Conservation (phyloP, 2,329 filamentous ascomycete species). For the Beauveria sp. region DNA sequence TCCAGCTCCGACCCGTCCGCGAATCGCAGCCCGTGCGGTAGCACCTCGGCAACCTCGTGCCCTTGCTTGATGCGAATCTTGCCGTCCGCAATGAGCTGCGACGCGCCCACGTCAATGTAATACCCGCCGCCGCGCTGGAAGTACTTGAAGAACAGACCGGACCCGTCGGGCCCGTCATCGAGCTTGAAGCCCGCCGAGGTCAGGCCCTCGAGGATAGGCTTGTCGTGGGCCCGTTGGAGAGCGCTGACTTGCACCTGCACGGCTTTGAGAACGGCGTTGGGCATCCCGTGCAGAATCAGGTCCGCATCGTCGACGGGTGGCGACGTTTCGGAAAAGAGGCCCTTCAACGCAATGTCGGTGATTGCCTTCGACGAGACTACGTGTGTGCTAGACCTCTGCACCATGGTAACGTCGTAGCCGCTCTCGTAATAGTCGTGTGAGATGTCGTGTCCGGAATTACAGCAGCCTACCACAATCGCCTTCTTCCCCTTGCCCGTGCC, state of each 20-base stretch:
- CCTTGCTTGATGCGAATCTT: conserved; percentile 57
- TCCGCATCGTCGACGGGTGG: conserved; percentile 62
- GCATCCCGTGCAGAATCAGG: conserved; percentile 48
- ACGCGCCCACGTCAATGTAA: conserved; percentile 62
- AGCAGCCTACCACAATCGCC: conserved; percentile 58
- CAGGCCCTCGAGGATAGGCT: conserved; percentile 35
- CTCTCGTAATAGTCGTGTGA: conserved; percentile 60
- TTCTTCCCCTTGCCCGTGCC: conserved; percentile 50
- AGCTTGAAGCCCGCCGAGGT: conserved; percentile 49
- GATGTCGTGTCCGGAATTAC: conserved; percentile 64
- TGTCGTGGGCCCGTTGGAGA: conserved; percentile 28
- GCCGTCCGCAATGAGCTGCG: conserved; percentile 53
- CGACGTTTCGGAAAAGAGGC: conserved; percentile 41
- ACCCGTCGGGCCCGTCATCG: conserved; percentile 44
- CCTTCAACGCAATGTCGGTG: conserved; percentile 44
- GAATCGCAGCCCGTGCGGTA: conserved; percentile 36
- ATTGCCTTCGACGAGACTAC: conserved; percentile 52
- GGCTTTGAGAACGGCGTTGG: conserved; percentile 52
- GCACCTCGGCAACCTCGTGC: conserved; percentile 45
- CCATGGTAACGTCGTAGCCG: conserved; percentile 60
- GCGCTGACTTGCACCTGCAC: conserved; percentile 39
- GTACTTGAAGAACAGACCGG: conserved; percentile 50
- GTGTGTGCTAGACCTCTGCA: conserved; percentile 59
- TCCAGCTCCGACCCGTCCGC: conserved; percentile 48
- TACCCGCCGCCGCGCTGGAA: conserved; percentile 60